Percentiles rank a stretch among this genome's conserved stretches.
phyloP scores from a whole-genome alignment of 768 basidiomycete species.

The Hydnomerulius pinastri region DNA sequence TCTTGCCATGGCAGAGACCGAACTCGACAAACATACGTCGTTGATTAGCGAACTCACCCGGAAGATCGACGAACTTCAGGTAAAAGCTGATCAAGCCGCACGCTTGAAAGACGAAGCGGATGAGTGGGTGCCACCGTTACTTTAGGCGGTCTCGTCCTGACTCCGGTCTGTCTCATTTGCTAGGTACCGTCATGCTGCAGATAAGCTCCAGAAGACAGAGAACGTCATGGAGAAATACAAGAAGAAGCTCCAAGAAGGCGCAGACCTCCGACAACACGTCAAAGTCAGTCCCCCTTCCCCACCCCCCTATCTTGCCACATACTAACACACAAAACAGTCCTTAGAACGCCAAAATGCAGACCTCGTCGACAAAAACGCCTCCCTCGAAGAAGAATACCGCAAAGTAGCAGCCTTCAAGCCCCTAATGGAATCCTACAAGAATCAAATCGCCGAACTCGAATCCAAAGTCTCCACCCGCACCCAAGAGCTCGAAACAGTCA shows the following conservation, averaged over 20 bases:
- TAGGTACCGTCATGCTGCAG: constrained; percentile 90
- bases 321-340: constrained; percentile 44
- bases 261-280: constrained; percentile 83
- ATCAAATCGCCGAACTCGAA: constrained; percentile 82
- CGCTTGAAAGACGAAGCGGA: constrained; percentile 92
- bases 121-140: constrained; percentile 53
- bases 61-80: constrained; percentile 81
- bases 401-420: constrained; percentile 86
- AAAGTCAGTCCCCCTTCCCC: constrained; percentile 51
- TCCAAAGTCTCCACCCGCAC: constrained; percentile 61
- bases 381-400: constrained; percentile 89
- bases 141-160: not conserved
- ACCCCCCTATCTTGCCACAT: constrained; percentile 1
- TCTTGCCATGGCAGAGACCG: constrained; percentile 76
- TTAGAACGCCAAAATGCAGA: constrained; percentile 93
- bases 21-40: constrained; percentile 76
- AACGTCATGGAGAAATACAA: constrained; percentile 99
- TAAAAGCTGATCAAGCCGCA: constrained; percentile 72
- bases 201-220: constrained; percentile 90
- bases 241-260: constrained; percentile 95
- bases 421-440: constrained; percentile 90
- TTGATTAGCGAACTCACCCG: constrained; percentile 72
- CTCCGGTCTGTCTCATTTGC: not conserved
- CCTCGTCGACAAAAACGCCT: constrained; percentile 87
- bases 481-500: constrained; percentile 72